These are phyloP conservation scores for Fraxinus quadrangulata DNA, from an alignment of 257 asterid species.

Conservation along the genomic window DNA sequence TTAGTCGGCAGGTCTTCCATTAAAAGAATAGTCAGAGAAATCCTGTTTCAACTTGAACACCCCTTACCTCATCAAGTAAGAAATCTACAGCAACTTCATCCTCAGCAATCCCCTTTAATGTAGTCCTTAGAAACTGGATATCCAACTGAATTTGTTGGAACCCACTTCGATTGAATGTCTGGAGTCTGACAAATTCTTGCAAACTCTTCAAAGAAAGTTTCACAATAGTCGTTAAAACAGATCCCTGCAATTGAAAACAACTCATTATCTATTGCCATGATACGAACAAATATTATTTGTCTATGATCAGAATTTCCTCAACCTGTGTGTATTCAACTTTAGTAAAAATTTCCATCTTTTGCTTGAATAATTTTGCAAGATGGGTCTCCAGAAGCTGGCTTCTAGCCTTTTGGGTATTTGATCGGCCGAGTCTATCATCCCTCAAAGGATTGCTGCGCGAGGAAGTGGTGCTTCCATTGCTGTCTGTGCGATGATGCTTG, in stretches of 20 bases:
- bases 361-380: constrained; percentile 90
- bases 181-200: constrained; percentile 92
- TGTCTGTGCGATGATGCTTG: constrained; percentile 81
- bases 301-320: constrained; percentile 27
- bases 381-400: constrained; percentile 98
- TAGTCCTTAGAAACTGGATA: constrained; percentile 72
- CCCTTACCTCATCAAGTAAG: constrained; percentile 88
- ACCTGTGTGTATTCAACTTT: constrained; percentile 94
- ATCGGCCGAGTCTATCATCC: constrained; percentile 70
- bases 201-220: constrained; percentile 87
- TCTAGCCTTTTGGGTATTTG: constrained; percentile 86
- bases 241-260: constrained; percentile 60
- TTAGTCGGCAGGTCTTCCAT: background rate
- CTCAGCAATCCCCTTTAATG: constrained; percentile 71
- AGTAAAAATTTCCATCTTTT: constrained; percentile 93
- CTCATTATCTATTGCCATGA: constrained; percentile 18
- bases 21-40: background rate
- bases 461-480: constrained; percentile 92
- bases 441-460: constrained; percentile 93
- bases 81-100: constrained; percentile 95
- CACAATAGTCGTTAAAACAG: constrained; percentile 65
- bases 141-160: constrained; percentile 97
- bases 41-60: background rate
- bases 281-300: constrained; percentile 2
- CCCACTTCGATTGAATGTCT: constrained; percentile 88